A percentile compares a stretch with the other conserved stretches of the same genome.
Conservation (phyloP, 495 filamentous ascomycete species). For the Penicillium manginii region DNA sequence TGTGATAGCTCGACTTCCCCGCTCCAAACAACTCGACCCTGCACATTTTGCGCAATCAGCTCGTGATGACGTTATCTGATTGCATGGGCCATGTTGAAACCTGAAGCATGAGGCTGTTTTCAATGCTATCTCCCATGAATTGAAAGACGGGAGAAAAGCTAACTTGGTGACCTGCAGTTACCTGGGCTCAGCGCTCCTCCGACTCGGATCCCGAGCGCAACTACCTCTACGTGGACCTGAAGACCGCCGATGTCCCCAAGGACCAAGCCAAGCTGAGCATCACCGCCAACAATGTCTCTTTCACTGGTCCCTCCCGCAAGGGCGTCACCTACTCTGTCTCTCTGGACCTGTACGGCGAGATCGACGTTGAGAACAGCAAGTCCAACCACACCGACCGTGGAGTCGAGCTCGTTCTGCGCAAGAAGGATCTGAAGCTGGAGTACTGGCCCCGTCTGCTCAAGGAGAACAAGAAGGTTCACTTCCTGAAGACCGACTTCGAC, state of each 20-base stretch:
- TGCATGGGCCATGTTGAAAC: constrained; percentile 3
- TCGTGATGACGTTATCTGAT: constrained; percentile 18
- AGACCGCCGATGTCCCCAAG: constrained; percentile 75
- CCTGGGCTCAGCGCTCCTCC: constrained; percentile 97
- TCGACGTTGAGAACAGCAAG: constrained; percentile 81
- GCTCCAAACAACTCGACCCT: constrained; percentile 29
- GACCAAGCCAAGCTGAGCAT: constrained; percentile 76
- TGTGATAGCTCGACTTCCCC: constrained; percentile 40
- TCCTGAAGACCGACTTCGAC: constrained; percentile 98
- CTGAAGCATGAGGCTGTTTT: background rate
- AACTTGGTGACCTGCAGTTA: constrained; percentile 57
- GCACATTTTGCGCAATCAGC: constrained; percentile 31
- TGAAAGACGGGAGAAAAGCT: constrained; percentile 22
- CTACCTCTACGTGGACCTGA: constrained; percentile 89
- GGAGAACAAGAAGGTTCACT: constrained; percentile 86
- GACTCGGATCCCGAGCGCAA: constrained; percentile 79
- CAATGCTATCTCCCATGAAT: constrained; percentile 7
- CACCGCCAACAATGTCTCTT: constrained; percentile 74
- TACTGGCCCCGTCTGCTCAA: constrained; percentile 96
- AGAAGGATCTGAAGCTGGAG: constrained; percentile 90
- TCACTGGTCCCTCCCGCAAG: constrained; percentile 84
- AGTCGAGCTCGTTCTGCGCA: constrained; percentile 86
- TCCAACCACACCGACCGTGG: constrained; percentile 81
- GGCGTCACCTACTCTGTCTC: constrained; percentile 78
- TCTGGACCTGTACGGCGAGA: constrained; percentile 89